Evolutionary conservation across 441 rosid genomes (phyloP).

Genomic region (Jatropha podagrica): DNA sequence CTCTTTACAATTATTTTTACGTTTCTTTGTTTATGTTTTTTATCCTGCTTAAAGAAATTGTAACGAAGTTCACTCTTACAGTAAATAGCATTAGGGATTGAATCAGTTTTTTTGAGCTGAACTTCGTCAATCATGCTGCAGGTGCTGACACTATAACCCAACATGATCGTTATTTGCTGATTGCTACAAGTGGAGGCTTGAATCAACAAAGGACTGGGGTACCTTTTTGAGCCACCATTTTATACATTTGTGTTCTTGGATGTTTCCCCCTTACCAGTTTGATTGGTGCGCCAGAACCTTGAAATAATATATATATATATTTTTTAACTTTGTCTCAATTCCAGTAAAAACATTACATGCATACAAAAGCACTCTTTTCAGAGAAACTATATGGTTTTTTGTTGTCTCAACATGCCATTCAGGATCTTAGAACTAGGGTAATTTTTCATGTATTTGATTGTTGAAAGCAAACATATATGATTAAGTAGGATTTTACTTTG

Average conservation of each 20-base stretch:
- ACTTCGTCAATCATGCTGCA: constrained; percentile 31
- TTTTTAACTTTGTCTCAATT: no score
- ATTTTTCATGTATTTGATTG: not conserved
- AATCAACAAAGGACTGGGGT: constrained; percentile 97
- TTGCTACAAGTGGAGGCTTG: constrained; percentile 91
- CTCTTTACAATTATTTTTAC: not conserved
- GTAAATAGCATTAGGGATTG: not conserved
- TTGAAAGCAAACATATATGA: not conserved
- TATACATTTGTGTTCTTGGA: not conserved
- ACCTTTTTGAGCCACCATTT: constrained; percentile 25
- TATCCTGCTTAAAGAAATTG: not conserved
- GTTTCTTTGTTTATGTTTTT: not conserved
- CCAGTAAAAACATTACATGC: not conserved
- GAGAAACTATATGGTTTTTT: not conserved
- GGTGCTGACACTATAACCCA: constrained; percentile 52
- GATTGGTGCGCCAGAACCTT: not conserved
- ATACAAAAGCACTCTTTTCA: not conserved
- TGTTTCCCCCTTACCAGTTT: no score
- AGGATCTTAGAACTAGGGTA: not conserved
- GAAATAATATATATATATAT: not conserved
- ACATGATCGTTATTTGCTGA: constrained; percentile 59
- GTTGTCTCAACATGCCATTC: not conserved
- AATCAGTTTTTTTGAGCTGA: not conserved
- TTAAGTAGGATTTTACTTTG: not conserved
- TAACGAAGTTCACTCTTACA: not conserved